These are phyloP conservation scores for Lichtheimia ornata DNA, from an alignment of 371 early-diverging fungal species.

Conservation along the genomic window DNA sequence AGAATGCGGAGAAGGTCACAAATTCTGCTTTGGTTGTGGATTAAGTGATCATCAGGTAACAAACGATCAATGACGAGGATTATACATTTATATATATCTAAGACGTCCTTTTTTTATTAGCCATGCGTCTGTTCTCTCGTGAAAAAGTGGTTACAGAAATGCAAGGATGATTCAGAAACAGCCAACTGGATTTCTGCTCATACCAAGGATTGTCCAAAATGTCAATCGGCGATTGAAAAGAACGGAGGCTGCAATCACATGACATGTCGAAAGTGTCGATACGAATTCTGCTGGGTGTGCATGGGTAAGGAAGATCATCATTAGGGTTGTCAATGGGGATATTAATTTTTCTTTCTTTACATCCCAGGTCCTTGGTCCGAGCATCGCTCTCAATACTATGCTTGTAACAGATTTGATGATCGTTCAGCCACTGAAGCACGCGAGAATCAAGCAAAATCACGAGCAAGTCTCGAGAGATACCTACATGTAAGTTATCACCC, in stretches of 20 bases:
- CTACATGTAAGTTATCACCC: conserved; percentile 69
- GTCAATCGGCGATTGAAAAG: conserved; percentile 91
- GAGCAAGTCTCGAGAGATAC: conserved; percentile 84
- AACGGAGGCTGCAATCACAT: conserved; percentile 94
- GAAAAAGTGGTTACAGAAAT: conserved; percentile 87
- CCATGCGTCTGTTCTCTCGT: conserved; percentile 83
- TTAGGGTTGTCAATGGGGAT: conserved; percentile 26
- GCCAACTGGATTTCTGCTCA: conserved; percentile 92
- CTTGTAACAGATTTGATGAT: conserved; percentile 85
- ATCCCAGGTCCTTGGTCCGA: conserved; percentile 87
- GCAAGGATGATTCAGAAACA: conserved; percentile 94
- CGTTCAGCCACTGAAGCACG: conserved; percentile 68
- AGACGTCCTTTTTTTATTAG: conserved; percentile 11
- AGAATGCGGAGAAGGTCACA: conserved; percentile 69
- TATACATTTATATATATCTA: neutral
- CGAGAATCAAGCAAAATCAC: conserved; percentile 74
- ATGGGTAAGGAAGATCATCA: conserved; percentile 35
- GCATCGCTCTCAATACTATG: conserved; percentile 86
- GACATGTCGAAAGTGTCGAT: conserved; percentile 80
- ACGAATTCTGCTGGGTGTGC: conserved; percentile 87
- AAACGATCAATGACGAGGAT: neutral
- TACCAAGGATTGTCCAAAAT: conserved; percentile 93
- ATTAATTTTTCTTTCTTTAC: neutral
- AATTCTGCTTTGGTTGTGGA: conserved; percentile 90
- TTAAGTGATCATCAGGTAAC: conserved; percentile 74